A percentile compares a stretch with the other conserved stretches of the same genome.
Evolutionary conservation across 768 basidiomycete genomes (phyloP).

Genomic region (Dentipellis fragilis): DNA sequence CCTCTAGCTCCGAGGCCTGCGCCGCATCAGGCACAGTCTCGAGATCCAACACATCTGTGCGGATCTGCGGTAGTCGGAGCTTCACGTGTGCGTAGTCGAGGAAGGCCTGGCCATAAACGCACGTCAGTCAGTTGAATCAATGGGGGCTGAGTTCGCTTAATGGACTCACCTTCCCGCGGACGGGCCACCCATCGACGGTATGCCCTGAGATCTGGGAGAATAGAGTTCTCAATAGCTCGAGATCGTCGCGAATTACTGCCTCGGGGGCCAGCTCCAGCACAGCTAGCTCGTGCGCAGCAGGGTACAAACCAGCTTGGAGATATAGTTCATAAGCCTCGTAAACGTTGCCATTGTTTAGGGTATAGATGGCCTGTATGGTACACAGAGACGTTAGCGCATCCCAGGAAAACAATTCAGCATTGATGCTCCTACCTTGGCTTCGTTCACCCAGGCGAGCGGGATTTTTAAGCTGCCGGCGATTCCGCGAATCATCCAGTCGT

Average conservation of each 20-base stretch:
- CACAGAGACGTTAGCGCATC: neutral
- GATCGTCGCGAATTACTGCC: constrained; percentile 52
- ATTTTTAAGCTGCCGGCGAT: constrained; percentile 70
- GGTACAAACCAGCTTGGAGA: constrained; percentile 56
- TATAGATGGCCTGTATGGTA: constrained; percentile 49
- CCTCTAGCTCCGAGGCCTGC: constrained; percentile 47
- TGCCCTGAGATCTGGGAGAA: constrained; percentile 55
- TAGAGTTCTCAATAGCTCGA: constrained; percentile 53
- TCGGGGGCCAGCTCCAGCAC: constrained; percentile 83
- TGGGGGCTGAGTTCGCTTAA: too few species aligned
- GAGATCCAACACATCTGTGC: constrained; percentile 30
- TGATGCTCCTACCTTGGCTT: constrained; percentile 57
- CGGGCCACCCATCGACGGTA: constrained; percentile 66
- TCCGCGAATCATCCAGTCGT: constrained; percentile 67
- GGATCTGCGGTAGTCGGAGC: constrained; percentile 47
- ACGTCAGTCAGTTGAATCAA: neutral
- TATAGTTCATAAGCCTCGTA: constrained; percentile 74
- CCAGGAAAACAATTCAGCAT: neutral
- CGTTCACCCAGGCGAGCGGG: constrained; percentile 81
- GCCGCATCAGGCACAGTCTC: constrained; percentile 35
- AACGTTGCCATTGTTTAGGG: constrained; percentile 47
- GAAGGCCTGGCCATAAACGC: constrained; percentile 37
- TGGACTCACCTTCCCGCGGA: constrained; percentile 64
- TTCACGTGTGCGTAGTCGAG: constrained; percentile 63
- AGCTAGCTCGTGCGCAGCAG: constrained; percentile 77